Base-by-base conservation (phyloP, 2,329 filamentous ascomycete genomes). In the Talaromyces albobiverticillius region DNA sequence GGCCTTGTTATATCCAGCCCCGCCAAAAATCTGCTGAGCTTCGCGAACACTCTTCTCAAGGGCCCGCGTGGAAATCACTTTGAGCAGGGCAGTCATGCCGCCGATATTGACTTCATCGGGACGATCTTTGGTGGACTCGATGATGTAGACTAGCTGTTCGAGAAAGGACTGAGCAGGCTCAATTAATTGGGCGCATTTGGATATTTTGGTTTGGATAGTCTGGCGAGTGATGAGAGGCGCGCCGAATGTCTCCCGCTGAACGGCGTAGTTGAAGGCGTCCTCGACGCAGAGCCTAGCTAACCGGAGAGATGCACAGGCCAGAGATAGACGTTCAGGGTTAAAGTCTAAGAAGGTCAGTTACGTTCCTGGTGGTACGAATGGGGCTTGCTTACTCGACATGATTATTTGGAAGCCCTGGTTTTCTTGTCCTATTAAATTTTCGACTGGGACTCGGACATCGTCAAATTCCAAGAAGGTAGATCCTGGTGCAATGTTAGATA, bases 271-370 rank as follows among this genome's bases (percentile, higher is more conserved):
- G 63, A 85, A 82, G 0, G 84, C 84, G 5, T 82, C 72, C 48
- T 77, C 70, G 2, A 86, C 74, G 7, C 82, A 85, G 4, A 87
- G 82, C 3, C 81, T 76, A 2, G 85, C 76, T 59, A 85, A 77
- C 4, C 87, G 76, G 1, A 86, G 84, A 1, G 81, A 80, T 1
- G 81, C 79, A 40, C 88, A 82, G 2, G 84, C 79, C 54, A 90
- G 86, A 6, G 77, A 77, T 4, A 90, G 76, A 0, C 87, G 81
- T 67, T 91, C 87, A 65, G 89, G 86, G 70, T 90, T 90, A 78
- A 90, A 90, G 71, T 90, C 76, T 67, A 57, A 38, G 29, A 22
- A 14, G 14, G 13, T 31, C 14, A 14, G 38, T 38, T 11, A 31
- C 16, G 13, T 34, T 34, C 13, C n/a, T n/a, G n/a, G n/a, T 34